Percentiles rank a stretch among this genome's conserved stretches.
phyloP scores from a whole-genome alignment of 2,329 filamentous ascomycete genomes.

The Nannizziopsis arthrosporioides region DNA sequence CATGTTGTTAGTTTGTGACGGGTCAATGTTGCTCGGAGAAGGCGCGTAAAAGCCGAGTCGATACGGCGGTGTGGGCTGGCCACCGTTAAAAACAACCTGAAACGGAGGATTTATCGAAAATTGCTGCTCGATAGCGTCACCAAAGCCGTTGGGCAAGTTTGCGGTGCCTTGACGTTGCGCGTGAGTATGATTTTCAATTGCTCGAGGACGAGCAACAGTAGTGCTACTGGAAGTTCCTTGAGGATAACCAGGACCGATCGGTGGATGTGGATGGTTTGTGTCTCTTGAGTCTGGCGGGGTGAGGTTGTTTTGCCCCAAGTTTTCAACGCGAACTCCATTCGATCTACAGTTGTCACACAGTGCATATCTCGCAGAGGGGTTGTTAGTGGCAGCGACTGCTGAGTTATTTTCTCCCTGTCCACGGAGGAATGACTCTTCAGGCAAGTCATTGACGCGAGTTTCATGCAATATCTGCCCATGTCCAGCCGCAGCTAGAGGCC shows the following conservation, averaged over 20 bases:
- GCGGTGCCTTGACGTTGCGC: neutral
- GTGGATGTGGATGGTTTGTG: too few species aligned
- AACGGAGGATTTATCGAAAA: neutral
- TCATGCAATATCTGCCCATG: neutral
- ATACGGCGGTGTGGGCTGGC: neutral
- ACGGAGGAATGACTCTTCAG: neutral
- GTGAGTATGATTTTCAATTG: neutral
- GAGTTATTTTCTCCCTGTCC: conserved; percentile 2
- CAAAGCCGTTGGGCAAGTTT: neutral
- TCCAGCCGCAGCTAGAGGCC: neutral
- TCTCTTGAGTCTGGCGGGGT: too few species aligned
- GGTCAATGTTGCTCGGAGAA: too few species aligned
- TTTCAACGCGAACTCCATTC: neutral
- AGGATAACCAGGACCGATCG: neutral
- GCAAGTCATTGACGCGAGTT: neutral
- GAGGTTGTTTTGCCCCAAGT: neutral
- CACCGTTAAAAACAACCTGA: neutral
- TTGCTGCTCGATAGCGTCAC: neutral
- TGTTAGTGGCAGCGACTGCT: neutral
- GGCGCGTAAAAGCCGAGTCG: neutral
- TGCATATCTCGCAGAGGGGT: neutral
- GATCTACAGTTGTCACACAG: neutral
- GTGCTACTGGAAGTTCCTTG: neutral
- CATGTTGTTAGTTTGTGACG: neutral
- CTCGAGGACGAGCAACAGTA: neutral